Conservation (phyloP, 805 yeast genomes). For the Saccharomyces jurei region DNA sequence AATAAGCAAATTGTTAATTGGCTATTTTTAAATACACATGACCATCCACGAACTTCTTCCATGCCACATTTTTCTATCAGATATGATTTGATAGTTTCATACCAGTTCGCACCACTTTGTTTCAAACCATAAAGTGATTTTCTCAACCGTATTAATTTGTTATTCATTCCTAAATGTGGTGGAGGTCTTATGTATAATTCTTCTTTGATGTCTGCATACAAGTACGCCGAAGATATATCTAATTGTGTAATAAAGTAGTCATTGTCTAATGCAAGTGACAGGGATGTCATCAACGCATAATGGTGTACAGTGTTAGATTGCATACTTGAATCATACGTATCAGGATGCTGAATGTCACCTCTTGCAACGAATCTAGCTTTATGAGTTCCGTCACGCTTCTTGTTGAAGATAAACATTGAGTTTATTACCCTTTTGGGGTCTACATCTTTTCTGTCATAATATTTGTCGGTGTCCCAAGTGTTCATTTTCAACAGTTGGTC, state of each 20-base stretch:
- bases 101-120: constrained; percentile 2
- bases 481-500: constrained; percentile 8
- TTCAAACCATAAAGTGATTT: constrained; percentile 6
- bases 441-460: neutral
- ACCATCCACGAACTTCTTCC: constrained; percentile 7
- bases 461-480: constrained; percentile 1
- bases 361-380: constrained; percentile 4
- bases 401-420: constrained; percentile 1
- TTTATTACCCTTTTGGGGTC: neutral
- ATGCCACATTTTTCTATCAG: neutral
- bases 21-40: constrained; percentile 8
- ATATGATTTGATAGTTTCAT: constrained; percentile 2
- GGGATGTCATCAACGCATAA: constrained; percentile 8
- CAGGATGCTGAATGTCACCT: constrained; percentile 4
- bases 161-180: constrained; percentile 3
- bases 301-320: constrained; percentile 3
- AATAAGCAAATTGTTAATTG: constrained; percentile 6
- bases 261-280: constrained; percentile 4
- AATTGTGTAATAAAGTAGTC: constrained; percentile 3
- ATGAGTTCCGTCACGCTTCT: constrained; percentile 3
- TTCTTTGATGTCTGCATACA: constrained; percentile 4
- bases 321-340: neutral
- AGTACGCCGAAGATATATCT: constrained; percentile 4
- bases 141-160: constrained; percentile 4
- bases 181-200: constrained; percentile 4